Evolutionary conservation across 805 yeast genomes (phyloP), one percentile per base, ranked within the genome.

Genomic region (Candida mattraensis): DNA sequence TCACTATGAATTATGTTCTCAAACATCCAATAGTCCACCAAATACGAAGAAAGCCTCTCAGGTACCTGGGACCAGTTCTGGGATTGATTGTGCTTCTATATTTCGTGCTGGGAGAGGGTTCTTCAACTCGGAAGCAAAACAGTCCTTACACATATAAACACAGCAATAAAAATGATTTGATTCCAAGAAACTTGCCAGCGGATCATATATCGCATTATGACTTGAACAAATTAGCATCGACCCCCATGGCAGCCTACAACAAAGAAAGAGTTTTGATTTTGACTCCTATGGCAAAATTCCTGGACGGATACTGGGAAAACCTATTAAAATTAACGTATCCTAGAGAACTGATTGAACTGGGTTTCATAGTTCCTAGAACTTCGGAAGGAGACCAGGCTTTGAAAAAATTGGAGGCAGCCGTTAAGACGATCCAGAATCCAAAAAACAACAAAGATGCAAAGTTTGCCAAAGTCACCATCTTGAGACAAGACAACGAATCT

Each of bases 221-320:
- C 61, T 72, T 93, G 67, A 91, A 93, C 66, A 73, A 74, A 47
- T 66, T 91, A 47, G 78, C 78, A 17, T 74, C 91, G 3, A 76
- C 89, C 3, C 70, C 84, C 18, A 72, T 77, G 60, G 84, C 96
- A 14, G 78, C 78, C 33, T 72, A 72, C 40, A 83, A 87, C 60
- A 76, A 75, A 51, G 97, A 93, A 58, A 82, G 84, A 45, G 86
- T 93, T 14, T 70, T 93, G 56, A 78, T 93, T 39, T 71, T 93
- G 56, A 80, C 97, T 2, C 99, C 99, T 23, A 80, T 93, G 77
- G 83, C 95, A 28, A 76, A 80, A 47, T 93, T 93, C 58, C 80
- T 85, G 58, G 78, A 80, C 20, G 83, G 77, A 47, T 93, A 88
- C 66, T 93, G 98, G 98, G 76, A 75, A 24, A 93, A 93, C 60